These are phyloP conservation scores for Amauroascus niger DNA, from an alignment of 2,329 filamentous ascomycete genomes.

Conservation along the genomic window DNA sequence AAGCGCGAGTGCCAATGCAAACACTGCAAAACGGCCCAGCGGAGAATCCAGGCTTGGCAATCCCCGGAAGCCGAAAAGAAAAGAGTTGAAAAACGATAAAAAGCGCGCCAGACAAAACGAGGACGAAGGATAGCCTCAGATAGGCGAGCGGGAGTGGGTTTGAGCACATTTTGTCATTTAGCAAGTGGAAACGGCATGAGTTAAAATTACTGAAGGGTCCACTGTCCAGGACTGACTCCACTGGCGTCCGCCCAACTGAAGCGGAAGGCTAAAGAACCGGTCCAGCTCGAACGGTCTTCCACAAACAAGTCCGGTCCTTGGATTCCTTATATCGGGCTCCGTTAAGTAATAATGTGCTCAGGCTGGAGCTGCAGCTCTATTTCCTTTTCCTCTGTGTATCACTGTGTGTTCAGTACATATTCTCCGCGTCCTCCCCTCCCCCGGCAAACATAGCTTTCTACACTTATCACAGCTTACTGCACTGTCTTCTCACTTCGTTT, in stretches of 20 bases:
- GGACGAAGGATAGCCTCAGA: too few species aligned
- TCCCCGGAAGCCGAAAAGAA: not conserved
- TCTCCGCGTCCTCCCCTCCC: not conserved
- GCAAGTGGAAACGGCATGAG: too few species aligned
- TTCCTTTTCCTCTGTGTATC: too few species aligned
- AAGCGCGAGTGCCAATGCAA: too few species aligned
- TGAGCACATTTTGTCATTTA: too few species aligned
- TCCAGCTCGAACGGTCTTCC: not conserved
- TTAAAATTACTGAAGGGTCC: too few species aligned
- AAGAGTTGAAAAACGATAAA: not conserved
- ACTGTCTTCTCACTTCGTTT: not conserved
- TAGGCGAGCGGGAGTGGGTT: too few species aligned
- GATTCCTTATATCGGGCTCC: not conserved
- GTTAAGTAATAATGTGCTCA: constrained; percentile 12
- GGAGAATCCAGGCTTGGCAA: too few species aligned
- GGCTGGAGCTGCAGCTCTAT: not conserved
- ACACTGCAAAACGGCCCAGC: not conserved
- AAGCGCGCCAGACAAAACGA: not conserved
- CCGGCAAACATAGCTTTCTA: not conserved
- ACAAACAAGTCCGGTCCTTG: not conserved
- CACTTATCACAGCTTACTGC: not conserved
- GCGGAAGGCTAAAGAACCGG: not conserved
- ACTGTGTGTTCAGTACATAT: not conserved
- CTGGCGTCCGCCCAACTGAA: too few species aligned
- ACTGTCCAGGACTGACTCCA: too few species aligned